Base-by-base conservation (phyloP, 2,329 filamentous ascomycete species). In the Talaromyces islandicus region DNA sequence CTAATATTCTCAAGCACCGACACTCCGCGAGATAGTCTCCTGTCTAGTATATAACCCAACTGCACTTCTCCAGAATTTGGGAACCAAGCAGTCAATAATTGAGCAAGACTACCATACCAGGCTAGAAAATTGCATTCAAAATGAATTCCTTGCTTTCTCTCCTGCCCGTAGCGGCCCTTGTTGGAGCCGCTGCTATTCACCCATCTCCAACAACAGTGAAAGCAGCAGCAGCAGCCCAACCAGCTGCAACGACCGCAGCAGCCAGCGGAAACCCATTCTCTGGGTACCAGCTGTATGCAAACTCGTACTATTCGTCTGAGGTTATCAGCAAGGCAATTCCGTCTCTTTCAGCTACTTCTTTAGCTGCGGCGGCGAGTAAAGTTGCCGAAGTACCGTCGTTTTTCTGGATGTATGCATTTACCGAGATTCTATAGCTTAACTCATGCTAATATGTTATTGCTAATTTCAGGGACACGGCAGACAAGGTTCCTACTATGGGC, bases 321-420 rank as follows among this genome's bases (percentile, higher is more conserved):
- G 77, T 83, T 38, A 76, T 78, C 59, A 79, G 70, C 38, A 73
- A 81, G 19, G 88, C 88, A 7, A 81, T 89, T 21, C 87, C 88
- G 9, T 83, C 82, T 17, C 73, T 90, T 62, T 82, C 55, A 17
- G 59, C 82, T 10, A 79, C 81, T 4, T 77, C 83, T 25, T 74
- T 82, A 69, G 80, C 80, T 14, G 80, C 83, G 19, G 80, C 76
- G 27, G 80, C 80, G 1, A 73, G 70, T 30, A 69, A 69, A n/a
- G 81, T 78, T 7, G 81, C 81, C 11, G 73, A 82, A 7, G 73
- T 82, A 17, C 78, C 79, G 5, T 81, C 80, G 2, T 83, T 83
- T 64, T 72, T 78, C 19, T 83, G 81, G 81, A 71, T 83, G 75
- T 82, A 71, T 35, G 27, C 50, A 35, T 25, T 21, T 7, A 12